Conservation (phyloP, 371 early-diverging fungal species). For the Syncephalastrum racemosum region DNA sequence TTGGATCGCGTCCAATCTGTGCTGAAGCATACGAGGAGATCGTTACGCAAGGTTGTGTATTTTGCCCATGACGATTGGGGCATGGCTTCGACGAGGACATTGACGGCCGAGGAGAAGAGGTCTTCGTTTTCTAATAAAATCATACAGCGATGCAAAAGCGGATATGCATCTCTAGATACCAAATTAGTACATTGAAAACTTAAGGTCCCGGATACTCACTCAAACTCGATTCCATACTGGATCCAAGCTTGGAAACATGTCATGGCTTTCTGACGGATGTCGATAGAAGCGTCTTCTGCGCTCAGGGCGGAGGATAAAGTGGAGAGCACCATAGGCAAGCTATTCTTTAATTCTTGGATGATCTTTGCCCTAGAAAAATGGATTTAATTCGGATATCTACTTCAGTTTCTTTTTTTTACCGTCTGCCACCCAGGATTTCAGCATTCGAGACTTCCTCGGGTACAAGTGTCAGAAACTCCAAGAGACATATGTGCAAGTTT, state of each 20-base stretch:
- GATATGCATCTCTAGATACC: constrained; percentile 32
- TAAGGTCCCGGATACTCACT: constrained; percentile 30
- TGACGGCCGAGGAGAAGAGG: constrained; percentile 51
- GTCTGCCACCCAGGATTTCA: constrained; percentile 50
- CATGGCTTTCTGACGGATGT: constrained; percentile 49
- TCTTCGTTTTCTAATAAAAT: constrained; percentile 39
- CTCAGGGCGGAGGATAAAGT: constrained; percentile 28
- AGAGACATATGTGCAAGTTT: constrained; percentile 45
- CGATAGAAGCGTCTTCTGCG: neutral
- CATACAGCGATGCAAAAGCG: constrained; percentile 44
- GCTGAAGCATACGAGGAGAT: constrained; percentile 55
- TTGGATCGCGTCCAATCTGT: constrained; percentile 50
- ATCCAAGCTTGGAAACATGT: constrained; percentile 64
- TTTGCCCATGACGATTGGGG: constrained; percentile 34
- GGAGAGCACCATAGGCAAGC: constrained; percentile 47
- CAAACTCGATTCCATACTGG: constrained; percentile 58
- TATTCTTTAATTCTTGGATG: constrained; percentile 47
- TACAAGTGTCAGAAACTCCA: constrained; percentile 76
- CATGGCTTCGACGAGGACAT: constrained; percentile 58
- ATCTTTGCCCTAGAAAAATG: constrained; percentile 33
- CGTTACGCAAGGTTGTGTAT: constrained; percentile 48
- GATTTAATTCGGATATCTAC: neutral
- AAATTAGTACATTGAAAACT: neutral
- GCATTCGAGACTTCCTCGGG: constrained; percentile 76
- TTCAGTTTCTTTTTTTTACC: constrained; percentile 28